Conservation (phyloP, 1,139 yeast species). For the Lodderomyces margitis region DNA sequence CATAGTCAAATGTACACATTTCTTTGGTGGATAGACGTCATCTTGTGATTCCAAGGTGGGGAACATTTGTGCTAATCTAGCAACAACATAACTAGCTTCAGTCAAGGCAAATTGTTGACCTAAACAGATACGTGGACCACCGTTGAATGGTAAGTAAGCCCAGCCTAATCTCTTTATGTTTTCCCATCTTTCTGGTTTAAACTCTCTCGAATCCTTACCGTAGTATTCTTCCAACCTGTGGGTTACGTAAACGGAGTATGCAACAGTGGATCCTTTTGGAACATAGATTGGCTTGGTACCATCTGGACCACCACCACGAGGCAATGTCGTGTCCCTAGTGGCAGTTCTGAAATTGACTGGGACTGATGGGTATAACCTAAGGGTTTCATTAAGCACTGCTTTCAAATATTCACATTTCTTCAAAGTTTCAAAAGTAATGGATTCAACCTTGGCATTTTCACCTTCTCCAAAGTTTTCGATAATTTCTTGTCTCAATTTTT, state of each 20-base stretch:
- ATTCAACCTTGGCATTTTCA: slow-evolving; percentile 20
- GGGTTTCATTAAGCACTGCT: slow-evolving; percentile 47
- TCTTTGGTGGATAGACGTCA: slow-evolving; percentile 29
- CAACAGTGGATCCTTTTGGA: slow-evolving; percentile 45
- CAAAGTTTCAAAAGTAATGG: slow-evolving; percentile 48
- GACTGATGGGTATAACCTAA: slow-evolving; percentile 56
- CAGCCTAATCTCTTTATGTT: slow-evolving; percentile 42
- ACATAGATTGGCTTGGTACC: slow-evolving; percentile 42
- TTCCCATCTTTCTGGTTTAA: slow-evolving; percentile 53
- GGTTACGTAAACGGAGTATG: slow-evolving; percentile 43
- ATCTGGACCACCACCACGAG: slow-evolving; percentile 50
- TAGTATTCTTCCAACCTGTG: slow-evolving; percentile 46
- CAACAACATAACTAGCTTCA: slow-evolving; percentile 50
- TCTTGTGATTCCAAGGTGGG: slow-evolving; percentile 30
- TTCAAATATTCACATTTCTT: slow-evolving; percentile 49
- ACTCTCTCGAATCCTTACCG: slow-evolving; percentile 48
- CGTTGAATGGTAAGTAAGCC: slow-evolving; percentile 58
- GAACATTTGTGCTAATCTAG: slow-evolving; percentile 43
- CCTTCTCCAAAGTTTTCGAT: slow-evolving; percentile 36
- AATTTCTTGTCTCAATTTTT: slow-evolving; percentile 33
- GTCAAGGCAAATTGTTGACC: slow-evolving; percentile 64
- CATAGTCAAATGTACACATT: slow-evolving; percentile 33
- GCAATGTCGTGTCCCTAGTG: slow-evolving; percentile 44
- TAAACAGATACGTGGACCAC: slow-evolving; percentile 61
- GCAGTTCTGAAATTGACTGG: slow-evolving; percentile 48